phyloP scores from a whole-genome alignment of 2,329 filamentous ascomycete genomes.

The Fusarium torulosum region DNA sequence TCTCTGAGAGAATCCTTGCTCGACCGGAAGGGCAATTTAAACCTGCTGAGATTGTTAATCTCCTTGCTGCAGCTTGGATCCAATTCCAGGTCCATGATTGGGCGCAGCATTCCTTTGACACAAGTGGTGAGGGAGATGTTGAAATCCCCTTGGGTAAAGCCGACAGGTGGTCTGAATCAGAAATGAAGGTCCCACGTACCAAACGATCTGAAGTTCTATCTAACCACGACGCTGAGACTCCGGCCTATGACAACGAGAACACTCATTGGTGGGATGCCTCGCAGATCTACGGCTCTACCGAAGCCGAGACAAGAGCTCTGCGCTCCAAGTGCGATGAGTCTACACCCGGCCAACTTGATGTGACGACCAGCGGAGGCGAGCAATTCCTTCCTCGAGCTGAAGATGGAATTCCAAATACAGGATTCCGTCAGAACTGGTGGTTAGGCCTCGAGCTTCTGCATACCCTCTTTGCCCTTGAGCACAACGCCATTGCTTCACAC shows the following conservation, averaged over 20 bases:
- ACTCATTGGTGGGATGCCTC: slow-evolving; percentile 34
- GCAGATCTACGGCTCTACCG: slow-evolving; percentile 32
- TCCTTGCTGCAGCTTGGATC: slow-evolving; percentile 33
- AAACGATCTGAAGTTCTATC: neutral
- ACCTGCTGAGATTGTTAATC: slow-evolving; percentile 26
- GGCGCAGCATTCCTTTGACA: slow-evolving; percentile 14
- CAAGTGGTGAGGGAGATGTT: slow-evolving; percentile 4
- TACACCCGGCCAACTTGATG: slow-evolving; percentile 10
- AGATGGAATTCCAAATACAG: slow-evolving; percentile 27
- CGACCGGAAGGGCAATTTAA: slow-evolving; percentile 30
- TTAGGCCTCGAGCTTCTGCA: slow-evolving; percentile 29
- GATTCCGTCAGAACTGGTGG: slow-evolving; percentile 34
- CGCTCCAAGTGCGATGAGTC: slow-evolving; percentile 6
- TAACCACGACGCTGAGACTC: slow-evolving; percentile 8
- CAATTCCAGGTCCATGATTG: slow-evolving; percentile 34
- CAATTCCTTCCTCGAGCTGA: slow-evolving; percentile 19
- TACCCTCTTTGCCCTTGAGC: slow-evolving; percentile 26
- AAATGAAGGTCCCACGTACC: slow-evolving; percentile 19
- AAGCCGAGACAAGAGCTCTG: slow-evolving; percentile 8
- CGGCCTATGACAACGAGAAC: slow-evolving; percentile 28
- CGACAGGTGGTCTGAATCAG: slow-evolving; percentile 14
- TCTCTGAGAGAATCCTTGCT: slow-evolving; percentile 24
- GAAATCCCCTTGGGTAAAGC: slow-evolving; percentile 7
- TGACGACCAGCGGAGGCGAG: neutral
- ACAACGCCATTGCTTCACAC: slow-evolving; percentile 27